phyloP scores from a whole-genome alignment of 2,329 filamentous ascomycete species.

The Colletotrichum musae region DNA sequence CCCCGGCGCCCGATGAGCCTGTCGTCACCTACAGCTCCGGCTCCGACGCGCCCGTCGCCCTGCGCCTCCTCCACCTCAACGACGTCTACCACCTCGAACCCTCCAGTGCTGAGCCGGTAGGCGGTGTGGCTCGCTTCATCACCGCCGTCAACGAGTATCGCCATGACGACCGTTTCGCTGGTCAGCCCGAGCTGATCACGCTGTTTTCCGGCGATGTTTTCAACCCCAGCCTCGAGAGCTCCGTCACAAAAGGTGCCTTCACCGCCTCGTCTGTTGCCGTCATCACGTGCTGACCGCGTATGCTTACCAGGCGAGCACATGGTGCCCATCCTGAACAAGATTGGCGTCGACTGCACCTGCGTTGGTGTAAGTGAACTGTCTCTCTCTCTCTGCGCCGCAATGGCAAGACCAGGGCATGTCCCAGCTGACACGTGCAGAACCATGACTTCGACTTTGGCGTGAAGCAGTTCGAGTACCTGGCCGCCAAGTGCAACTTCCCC shows the following conservation, averaged over 20 bases:
- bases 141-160: constrained; percentile 83
- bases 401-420: constrained; percentile 33
- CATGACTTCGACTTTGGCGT: constrained; percentile 96
- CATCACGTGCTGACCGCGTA: constrained; percentile 12
- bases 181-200: constrained; percentile 77
- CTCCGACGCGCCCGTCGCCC: constrained; percentile 66
- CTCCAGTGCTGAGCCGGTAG: constrained; percentile 83
- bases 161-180: constrained; percentile 70
- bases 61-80: constrained; percentile 92
- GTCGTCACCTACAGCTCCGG: constrained; percentile 51
- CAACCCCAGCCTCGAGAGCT: constrained; percentile 90
- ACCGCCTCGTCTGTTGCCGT: not conserved
- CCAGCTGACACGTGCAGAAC: constrained; percentile 67
- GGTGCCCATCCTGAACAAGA: constrained; percentile 85
- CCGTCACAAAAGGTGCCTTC: constrained; percentile 82
- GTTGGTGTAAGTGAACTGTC: constrained; percentile 74
- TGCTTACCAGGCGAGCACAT: constrained; percentile 78
- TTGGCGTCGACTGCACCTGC: constrained; percentile 85
- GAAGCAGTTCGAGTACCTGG: constrained; percentile 81
- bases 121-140: constrained; percentile 86
- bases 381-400: not conserved
- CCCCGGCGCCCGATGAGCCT: constrained; percentile 39
- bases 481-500: constrained; percentile 83
- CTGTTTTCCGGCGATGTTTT: constrained; percentile 95
- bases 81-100: constrained; percentile 92